phyloP scores from a whole-genome alignment of 2,329 filamentous ascomycete species.

The Colletotrichum sp. region DNA sequence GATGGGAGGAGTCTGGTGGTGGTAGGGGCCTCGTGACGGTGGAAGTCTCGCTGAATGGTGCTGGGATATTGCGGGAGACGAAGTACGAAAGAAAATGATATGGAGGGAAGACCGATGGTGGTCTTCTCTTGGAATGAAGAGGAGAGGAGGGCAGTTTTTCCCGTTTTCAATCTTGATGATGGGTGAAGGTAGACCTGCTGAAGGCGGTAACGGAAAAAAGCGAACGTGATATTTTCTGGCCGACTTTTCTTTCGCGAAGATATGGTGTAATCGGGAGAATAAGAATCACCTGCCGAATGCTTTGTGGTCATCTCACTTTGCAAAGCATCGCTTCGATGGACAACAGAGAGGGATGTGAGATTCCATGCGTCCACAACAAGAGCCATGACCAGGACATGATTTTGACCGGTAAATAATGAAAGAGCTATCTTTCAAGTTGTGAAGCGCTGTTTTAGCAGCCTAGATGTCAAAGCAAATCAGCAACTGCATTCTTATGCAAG shows the following conservation, averaged over 20 bases:
- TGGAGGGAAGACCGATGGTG: not conserved
- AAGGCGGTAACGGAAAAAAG: not conserved
- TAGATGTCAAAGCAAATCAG: not conserved
- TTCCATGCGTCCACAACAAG: not conserved
- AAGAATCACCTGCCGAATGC: not conserved
- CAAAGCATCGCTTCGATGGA: not conserved
- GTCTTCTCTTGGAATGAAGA: not conserved
- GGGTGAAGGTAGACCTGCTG: not conserved
- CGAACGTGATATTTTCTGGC: not conserved
- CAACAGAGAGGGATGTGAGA: not conserved
- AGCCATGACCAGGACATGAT: not conserved
- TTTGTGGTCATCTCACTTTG: not conserved
- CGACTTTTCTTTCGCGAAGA: not conserved
- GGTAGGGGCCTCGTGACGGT: not conserved
- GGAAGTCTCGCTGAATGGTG: not conserved
- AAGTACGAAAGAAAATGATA: not conserved
- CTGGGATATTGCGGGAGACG: not conserved
- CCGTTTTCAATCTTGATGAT: not conserved
- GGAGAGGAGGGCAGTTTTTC: not conserved
- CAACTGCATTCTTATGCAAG: not conserved
- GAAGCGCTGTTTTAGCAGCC: not conserved
- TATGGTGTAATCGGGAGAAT: not conserved
- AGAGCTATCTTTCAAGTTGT: not conserved
- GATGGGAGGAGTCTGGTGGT: not conserved
- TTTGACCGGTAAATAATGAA: not conserved